Evolutionary conservation across 116 monocot species (phyloP), one percentile per base, ranked within the genome.

Genomic region (Zostera marina): DNA sequence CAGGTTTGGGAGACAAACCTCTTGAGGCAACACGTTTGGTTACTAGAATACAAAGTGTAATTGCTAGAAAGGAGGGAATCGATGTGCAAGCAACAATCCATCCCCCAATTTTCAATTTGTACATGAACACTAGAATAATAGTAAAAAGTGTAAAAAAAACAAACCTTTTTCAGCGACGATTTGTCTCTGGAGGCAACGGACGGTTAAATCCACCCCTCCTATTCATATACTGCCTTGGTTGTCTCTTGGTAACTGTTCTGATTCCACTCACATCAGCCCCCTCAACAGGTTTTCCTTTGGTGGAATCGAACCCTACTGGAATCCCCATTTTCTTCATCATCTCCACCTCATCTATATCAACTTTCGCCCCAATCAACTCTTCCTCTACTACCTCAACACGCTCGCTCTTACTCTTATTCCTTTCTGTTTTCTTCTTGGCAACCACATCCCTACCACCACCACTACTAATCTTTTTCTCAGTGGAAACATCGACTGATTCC

Each of bases 211-310:
- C 90, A 17, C 98, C 98, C 63, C 98, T 74, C 8, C 98, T 71
- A 62, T 98, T 98, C 98, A 98, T 98, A 71, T 98, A 98, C 73
- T 98, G 98, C 72, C 98, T 74, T 5, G 98, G 98, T 68, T 86
- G 98, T 65, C 98, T 56, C 74, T 98, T 98, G 10, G 90, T 86
- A 42, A 90, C 86, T 21, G 48, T 75, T 9, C 82, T 63, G 8
- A 98, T 74, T 2, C 80, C 90, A 52, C 98, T 98, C 10, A 90
- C 80, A 22, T 90, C 76, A 13, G 80, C 74, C 17, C 79, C 98
- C 1, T 76, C 40, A 40, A 98, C 98, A 11, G 79, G 81, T 74
- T 98, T 90, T 39, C 98, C 98, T 61, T 98, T 98, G 0, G 90
- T 90, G 5, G 98, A 86, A 59, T 86, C 90, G 19, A 98, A 98